phyloP scores from a whole-genome alignment of 116 monocot genomes.

The Posidonia oceanica region DNA sequence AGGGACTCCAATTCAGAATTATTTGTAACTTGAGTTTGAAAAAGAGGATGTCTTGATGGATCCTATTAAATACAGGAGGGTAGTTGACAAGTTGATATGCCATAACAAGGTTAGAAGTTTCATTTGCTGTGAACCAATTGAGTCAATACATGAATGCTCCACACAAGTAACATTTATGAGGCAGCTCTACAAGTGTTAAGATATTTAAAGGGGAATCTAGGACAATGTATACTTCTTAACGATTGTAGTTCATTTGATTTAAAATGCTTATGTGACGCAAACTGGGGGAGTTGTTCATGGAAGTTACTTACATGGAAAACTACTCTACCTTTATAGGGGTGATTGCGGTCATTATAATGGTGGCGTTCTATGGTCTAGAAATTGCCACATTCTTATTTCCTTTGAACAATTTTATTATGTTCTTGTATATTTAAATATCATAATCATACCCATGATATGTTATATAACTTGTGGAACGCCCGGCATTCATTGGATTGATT shows the following conservation, averaged over 20 bases:
- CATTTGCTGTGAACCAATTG: background rate
- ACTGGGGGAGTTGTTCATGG: background rate
- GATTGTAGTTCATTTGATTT: too few species aligned
- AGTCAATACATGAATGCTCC: background rate
- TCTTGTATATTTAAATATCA: too few species aligned
- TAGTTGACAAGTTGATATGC: conserved; percentile 5
- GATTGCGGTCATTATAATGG: too few species aligned
- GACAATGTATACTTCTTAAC: background rate
- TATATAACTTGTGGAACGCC: too few species aligned
- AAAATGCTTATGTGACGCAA: background rate
- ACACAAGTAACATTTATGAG: background rate
- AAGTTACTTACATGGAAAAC: too few species aligned
- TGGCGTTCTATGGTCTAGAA: too few species aligned
- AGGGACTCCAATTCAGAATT: background rate
- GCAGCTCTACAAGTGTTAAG: background rate
- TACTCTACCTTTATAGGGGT: too few species aligned
- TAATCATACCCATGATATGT: too few species aligned
- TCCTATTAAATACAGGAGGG: background rate
- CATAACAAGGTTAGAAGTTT: background rate
- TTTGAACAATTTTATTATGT: too few species aligned
- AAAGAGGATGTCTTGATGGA: background rate
- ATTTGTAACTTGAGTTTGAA: background rate
- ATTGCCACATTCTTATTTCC: too few species aligned
- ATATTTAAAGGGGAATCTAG: background rate
- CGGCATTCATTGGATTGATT: too few species aligned